Conservation (phyloP, 2,329 filamentous ascomycete species). For the Penicillium sclerotiorum region DNA sequence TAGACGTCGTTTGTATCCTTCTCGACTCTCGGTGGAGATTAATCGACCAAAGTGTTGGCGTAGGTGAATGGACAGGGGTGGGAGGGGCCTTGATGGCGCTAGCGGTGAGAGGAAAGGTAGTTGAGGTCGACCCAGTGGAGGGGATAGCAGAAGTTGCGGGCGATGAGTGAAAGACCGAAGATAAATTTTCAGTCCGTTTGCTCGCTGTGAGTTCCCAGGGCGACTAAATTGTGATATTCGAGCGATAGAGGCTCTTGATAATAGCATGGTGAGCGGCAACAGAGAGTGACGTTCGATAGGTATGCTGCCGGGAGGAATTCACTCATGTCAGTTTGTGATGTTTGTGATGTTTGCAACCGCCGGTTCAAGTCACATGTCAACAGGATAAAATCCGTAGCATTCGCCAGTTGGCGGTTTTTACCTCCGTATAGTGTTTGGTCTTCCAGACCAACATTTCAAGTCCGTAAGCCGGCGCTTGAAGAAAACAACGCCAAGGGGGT, state of each 20-base stretch:
- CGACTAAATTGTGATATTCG: not conserved
- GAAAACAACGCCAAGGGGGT: no score
- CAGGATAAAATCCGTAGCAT: no score
- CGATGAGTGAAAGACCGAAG: conserved; percentile 62
- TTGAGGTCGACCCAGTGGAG: conserved; percentile 59
- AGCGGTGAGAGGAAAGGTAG: conserved; percentile 66
- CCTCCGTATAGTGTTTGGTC: no score
- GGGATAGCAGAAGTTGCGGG: conserved; percentile 55
- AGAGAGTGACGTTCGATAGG: no score
- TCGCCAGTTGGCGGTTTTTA: no score
- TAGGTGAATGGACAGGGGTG: conserved; percentile 57
- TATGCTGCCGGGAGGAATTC: no score
- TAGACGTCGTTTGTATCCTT: conserved; percentile 49
- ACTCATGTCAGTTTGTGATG: no score
- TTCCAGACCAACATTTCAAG: no score
- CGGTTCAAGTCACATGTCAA: not conserved
- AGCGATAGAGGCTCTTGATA: not conserved
- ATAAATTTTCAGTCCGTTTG: not conserved
- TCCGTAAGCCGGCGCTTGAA: no score
- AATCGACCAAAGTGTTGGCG: conserved; percentile 65
- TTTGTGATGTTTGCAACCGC: not conserved
- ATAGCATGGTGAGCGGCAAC: not conserved
- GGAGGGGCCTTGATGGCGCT: conserved; percentile 47
- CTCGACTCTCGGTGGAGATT: conserved; percentile 72
- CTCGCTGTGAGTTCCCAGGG: not conserved